Conservation (phyloP, 1,139 yeast genomes). For the Nadsonia starkeyi-henricii region DNA sequence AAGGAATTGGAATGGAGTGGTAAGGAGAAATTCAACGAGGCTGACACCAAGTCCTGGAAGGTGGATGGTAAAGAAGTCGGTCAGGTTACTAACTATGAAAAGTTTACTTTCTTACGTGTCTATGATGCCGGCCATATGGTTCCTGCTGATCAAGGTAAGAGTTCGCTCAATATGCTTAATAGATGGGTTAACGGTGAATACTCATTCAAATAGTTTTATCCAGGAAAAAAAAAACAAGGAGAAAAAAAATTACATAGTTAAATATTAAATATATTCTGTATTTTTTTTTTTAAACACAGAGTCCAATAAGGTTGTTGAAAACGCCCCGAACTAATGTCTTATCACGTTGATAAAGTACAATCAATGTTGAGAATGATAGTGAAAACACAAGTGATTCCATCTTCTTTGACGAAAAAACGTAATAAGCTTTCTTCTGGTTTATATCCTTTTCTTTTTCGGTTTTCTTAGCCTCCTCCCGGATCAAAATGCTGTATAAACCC, state of each 20-base stretch:
- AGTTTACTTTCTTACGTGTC: constrained; percentile 49
- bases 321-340: neutral
- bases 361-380: neutral
- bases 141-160: constrained; percentile 70
- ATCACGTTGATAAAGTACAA: neutral
- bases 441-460: neutral
- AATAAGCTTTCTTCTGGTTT: neutral
- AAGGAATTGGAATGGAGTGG: constrained; percentile 49
- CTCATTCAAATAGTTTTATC: constrained; percentile 15
- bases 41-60: constrained; percentile 26
- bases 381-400: neutral
- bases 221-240: too few species aligned
- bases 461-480: neutral
- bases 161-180: constrained; percentile 62
- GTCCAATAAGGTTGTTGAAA: neutral
- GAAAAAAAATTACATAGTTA: too few species aligned
- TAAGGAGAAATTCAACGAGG: constrained; percentile 21
- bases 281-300: neutral
- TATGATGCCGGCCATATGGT: constrained; percentile 63
- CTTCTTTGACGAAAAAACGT: neutral
- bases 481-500: neutral
- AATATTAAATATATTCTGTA: too few species aligned
- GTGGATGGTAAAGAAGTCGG: constrained; percentile 46
- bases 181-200: constrained; percentile 43
- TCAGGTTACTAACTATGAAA: constrained; percentile 39